Evolutionary conservation across 176 grass and related monocot species (phyloP), one percentile per base, ranked within the genome.

Genomic region (Carex myosuroides): DNA sequence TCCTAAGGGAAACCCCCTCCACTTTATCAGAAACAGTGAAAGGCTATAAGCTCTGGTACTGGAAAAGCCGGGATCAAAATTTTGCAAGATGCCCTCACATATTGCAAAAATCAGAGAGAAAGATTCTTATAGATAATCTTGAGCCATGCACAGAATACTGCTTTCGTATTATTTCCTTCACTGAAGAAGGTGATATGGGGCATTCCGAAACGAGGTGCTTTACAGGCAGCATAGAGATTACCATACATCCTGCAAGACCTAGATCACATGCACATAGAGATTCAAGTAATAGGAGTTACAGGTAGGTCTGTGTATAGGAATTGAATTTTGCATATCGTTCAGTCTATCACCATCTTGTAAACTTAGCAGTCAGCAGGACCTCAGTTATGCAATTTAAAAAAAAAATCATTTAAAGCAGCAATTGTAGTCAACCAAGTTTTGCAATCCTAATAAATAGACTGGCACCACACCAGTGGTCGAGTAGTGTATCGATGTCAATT

Each of bases 31-130:
- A 92, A 71, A 65, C 22, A 26, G 86, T 99, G 11, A 89, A 90
- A 84, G 91, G 97, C 84, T 99, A 99, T 65, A 99, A 96, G 59
- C 71, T 99, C 83, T 99, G 97, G 97, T 88, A 94, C 66, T 95
- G 93, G 91, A 93, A 92, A 83, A 89, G 80, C 87, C 85, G 87
- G 88, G 93, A 88, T 77, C 88, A 88, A 84, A 87, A 84, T 74
- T 89, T 69, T 13, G 70, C 87, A 89, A 81, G 63, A 92, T 5
- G 87, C 93, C 90, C 88, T 91, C 66, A 85, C 86, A 77, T 73
- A 92, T 80, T 79, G 72, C 62, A 96, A 89, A 94, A 92, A 88
- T 86, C 81, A 95, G 89, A 95, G 97, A 83, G 81, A 80, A 92
- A 89, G 87, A 79, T 99, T 89, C 70, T 93, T 33, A 74, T 99